phyloP scores from a whole-genome alignment of 202 grass and related monocot species.

The Hordeum pubiflorum region DNA sequence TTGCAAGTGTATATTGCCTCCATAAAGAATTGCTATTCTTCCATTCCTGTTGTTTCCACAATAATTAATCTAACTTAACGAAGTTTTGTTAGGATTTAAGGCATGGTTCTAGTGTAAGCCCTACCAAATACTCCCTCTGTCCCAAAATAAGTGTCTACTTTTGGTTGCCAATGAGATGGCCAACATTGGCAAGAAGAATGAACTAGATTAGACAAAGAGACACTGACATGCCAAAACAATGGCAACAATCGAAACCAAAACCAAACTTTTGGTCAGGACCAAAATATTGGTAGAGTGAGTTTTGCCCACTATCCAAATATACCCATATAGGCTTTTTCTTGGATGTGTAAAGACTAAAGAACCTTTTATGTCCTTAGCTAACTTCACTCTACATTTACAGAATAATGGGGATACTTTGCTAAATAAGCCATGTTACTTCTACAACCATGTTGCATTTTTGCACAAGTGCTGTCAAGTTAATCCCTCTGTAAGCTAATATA shows the following conservation, averaged over 20 bases:
- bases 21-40: neutral
- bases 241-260: no score
- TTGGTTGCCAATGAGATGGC: neutral
- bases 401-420: neutral
- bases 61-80: neutral
- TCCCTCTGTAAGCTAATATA: no score
- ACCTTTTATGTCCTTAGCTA: neutral
- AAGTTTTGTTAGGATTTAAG: neutral
- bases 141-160: no score
- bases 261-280: no score
- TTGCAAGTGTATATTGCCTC: conserved; percentile 5
- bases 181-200: neutral
- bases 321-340: neutral
- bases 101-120: no score
- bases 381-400: neutral
- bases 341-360: neutral
- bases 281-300: no score
- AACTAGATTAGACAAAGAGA: neutral
- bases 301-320: no score
- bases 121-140: no score
- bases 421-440: conserved; percentile 1
- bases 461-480: neutral
- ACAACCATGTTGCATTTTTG: neutral
- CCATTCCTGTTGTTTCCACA: neutral
- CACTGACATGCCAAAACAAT: no score